A percentile compares a stretch with the other conserved stretches of the same genome.
phyloP scores from a whole-genome alignment of 306 rosid species.

The Senna tora region DNA sequence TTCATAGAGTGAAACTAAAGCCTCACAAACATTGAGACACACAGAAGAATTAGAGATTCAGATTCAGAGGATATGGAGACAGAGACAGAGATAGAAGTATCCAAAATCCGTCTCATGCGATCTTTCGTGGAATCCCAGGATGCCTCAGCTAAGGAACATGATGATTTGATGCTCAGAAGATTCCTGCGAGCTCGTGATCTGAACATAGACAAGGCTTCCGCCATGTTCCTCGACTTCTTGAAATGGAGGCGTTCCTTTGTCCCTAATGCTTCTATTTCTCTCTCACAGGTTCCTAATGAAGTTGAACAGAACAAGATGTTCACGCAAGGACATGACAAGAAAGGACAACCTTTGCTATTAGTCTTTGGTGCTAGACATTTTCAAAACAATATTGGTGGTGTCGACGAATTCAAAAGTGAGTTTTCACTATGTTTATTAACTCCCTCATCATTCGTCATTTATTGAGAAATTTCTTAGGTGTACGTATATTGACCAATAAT shows the following conservation, averaged over 20 bases:
- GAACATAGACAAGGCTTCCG: constrained; percentile 50
- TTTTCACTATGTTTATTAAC: no score
- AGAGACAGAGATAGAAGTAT: constrained; percentile 27
- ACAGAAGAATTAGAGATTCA: no score
- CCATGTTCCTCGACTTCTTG: constrained; percentile 57
- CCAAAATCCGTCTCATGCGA: constrained; percentile 41
- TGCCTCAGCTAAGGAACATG: constrained; percentile 55
- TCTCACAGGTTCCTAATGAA: constrained; percentile 50
- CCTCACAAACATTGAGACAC: no score
- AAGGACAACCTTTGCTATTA: constrained; percentile 55
- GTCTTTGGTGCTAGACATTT: constrained; percentile 54
- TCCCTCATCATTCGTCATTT: no score
- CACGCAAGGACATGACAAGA: constrained; percentile 56
- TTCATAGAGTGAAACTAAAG: no score
- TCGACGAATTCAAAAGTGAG: constrained; percentile 61
- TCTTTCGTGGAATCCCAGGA: constrained; percentile 24
- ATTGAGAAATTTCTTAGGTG: no score
- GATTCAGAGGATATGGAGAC: no score
- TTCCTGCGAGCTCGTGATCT: constrained; percentile 59
- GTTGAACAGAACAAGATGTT: constrained; percentile 54
- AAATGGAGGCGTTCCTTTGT: constrained; percentile 61
- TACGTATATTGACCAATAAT: no score
- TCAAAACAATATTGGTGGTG: constrained; percentile 46
- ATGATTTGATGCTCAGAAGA: constrained; percentile 57
- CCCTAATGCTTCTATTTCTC: constrained; percentile 53